Conservation (phyloP, 2,329 filamentous ascomycete genomes). For the Chlorencoelia australis region DNA sequence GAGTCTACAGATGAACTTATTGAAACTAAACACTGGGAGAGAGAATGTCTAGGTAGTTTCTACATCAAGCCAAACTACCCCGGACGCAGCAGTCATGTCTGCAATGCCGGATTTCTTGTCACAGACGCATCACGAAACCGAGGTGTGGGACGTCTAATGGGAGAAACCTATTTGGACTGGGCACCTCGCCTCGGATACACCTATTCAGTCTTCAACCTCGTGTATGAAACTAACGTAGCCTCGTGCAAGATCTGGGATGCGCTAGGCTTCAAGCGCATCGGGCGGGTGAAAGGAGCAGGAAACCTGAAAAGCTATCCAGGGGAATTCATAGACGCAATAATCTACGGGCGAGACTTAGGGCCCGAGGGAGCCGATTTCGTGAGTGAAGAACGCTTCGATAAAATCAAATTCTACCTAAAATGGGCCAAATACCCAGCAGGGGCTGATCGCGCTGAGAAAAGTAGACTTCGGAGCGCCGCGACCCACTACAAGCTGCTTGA, state of each 20-base stretch:
- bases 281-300: constrained; percentile 48
- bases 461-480: constrained; percentile 80
- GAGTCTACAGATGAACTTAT: constrained; percentile 39
- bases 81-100: constrained; percentile 63
- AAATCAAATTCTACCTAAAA: constrained; percentile 95
- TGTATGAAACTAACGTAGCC: constrained; percentile 65
- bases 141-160: constrained; percentile 46
- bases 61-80: constrained; percentile 69
- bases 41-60: constrained; percentile 58
- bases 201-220: constrained; percentile 66
- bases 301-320: constrained; percentile 40
- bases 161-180: constrained; percentile 47
- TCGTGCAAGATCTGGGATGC: constrained; percentile 66
- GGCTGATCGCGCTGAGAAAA: constrained; percentile 91
- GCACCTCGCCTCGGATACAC: constrained; percentile 53
- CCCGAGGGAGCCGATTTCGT: constrained; percentile 69
- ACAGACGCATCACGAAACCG: constrained; percentile 44
- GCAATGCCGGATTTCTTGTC: constrained; percentile 53
- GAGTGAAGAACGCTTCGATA: constrained; percentile 95
- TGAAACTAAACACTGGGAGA: constrained; percentile 49
- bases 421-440: constrained; percentile 87
- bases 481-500: constrained; percentile 81
- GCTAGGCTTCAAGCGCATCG: constrained; percentile 63
- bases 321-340: constrained; percentile 46
- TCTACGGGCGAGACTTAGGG: constrained; percentile 47